phyloP scores from a whole-genome alignment of 768 basidiomycete species.

The Naganishia onofrii region DNA sequence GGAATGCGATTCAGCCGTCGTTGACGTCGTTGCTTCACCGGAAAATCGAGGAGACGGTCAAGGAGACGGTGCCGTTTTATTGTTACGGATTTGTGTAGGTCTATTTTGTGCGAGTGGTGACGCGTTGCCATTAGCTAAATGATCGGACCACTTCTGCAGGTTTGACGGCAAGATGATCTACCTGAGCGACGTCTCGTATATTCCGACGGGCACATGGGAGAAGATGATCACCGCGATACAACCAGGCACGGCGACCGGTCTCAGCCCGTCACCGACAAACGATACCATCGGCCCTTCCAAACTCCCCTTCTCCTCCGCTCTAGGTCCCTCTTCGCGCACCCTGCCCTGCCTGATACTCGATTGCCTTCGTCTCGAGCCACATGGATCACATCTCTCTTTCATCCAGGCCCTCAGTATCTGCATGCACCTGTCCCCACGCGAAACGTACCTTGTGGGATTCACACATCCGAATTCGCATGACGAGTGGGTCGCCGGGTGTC shows the following conservation, averaged over 20 bases:
- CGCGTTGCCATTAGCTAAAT: neutral
- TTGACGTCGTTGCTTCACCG: slow-evolving; percentile 16
- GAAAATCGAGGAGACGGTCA: slow-evolving; percentile 7
- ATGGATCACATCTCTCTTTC: slow-evolving; percentile 80
- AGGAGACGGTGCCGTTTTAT: slow-evolving; percentile 43
- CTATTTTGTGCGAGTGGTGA: neutral
- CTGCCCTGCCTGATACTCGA: slow-evolving; percentile 70
- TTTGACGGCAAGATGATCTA: slow-evolving; percentile 66
- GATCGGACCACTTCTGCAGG: neutral
- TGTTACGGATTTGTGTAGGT: slow-evolving; percentile 49
- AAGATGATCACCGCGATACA: slow-evolving; percentile 22
- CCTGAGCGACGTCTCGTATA: slow-evolving; percentile 76
- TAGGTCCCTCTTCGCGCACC: slow-evolving; percentile 40
- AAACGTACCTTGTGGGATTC: slow-evolving; percentile 73
- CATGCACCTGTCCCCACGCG: slow-evolving; percentile 60
- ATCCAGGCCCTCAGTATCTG: slow-evolving; percentile 62
- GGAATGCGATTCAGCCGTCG: slow-evolving; percentile 12
- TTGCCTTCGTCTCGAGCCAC: slow-evolving; percentile 64
- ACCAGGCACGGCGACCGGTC: neutral
- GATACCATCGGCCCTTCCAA: slow-evolving; percentile 38
- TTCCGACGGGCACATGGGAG: slow-evolving; percentile 70
- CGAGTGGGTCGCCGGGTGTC: slow-evolving; percentile 65
- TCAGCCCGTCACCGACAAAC: neutral
- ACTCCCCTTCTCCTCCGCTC: slow-evolving; percentile 43
- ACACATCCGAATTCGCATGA: slow-evolving; percentile 74